A percentile compares a stretch with the other conserved stretches of the same genome.
Conservation (phyloP, 257 asterid genomes). For the Solanum pennellii region DNA sequence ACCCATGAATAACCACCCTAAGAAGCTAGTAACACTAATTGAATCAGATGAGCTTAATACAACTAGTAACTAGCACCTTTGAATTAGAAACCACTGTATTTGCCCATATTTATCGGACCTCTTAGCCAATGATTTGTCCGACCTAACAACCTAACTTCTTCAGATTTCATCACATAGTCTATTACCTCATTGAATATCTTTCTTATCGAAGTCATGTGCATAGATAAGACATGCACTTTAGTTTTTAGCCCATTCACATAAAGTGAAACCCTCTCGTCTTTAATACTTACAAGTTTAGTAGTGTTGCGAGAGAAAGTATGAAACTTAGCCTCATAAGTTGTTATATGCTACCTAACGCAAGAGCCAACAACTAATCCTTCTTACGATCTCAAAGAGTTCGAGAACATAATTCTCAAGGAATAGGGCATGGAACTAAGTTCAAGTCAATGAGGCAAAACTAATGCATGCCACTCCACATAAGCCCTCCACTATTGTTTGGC, state of each 20-base stretch:
- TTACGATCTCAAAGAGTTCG: background rate
- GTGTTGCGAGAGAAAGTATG: background rate
- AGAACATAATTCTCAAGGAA: too few species aligned
- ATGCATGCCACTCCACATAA: too few species aligned
- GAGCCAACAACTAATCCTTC: background rate
- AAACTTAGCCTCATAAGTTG: background rate
- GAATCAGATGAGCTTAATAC: too few species aligned
- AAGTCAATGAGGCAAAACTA: background rate
- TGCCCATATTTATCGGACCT: background rate
- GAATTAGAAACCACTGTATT: background rate
- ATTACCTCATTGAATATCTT: too few species aligned
- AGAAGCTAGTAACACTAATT: too few species aligned
- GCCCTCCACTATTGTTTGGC: too few species aligned
- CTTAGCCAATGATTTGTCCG: background rate
- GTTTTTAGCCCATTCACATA: too few species aligned
- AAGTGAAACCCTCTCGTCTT: fast-evolving
- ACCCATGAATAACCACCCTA: too few species aligned
- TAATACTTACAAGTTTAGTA: background rate
- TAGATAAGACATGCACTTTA: too few species aligned
- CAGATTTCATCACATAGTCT: too few species aligned
- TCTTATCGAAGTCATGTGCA: background rate
- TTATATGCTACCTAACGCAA: too few species aligned
- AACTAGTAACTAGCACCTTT: too few species aligned
- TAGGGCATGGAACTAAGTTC: background rate
- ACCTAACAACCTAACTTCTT: background rate